Evolutionary conservation across 352 stramenopile genomes (phyloP), one percentile per base, ranked within the genome.

Genomic region (Albugo candida): DNA sequence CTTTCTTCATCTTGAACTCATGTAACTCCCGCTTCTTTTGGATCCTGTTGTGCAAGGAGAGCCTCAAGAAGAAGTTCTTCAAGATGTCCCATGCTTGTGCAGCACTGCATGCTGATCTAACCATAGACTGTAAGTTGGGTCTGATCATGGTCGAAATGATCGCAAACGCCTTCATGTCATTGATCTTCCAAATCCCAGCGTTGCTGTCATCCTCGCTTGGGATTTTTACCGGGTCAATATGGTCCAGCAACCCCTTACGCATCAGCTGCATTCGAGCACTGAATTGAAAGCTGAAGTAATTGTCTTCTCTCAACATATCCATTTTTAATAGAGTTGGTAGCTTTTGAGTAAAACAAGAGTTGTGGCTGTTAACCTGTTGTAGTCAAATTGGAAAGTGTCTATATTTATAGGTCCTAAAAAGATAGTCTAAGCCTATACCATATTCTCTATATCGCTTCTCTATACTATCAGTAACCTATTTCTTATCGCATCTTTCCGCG

Each of bases 51-150:
- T 56, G 40, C 18, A 56, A 47, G 13, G 34, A 52, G 3, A 45
- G 43, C 44, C 57, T 60, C n/a, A 59, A 46, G 36, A 63, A 63
- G 24, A 63, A 60, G 0, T 0, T 34, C 1, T 37, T 42, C 2
- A 56, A 47, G 11, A 48, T 57, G n/a, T 57, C 44, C 52, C 56
- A 57, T 6, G 53, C 53, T 4, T 60, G 41, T 16, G 13, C 4
- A 0, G 36, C 45, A 5, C 37, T 47, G 5, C 3, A 38, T 10
- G 37, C 27, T 13, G 56, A 44, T 12, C 36, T 43, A 11, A 61
- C 34, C 45, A 57, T 53, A 31, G 24, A 27, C 18, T 52, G 45
- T 36, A 54, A 61, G 24, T 31, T 31, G 24, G 24, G 24, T 3
- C 24, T 31, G 24, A 3, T 31, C 24, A 31, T 31, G 2, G n/a